Base-by-base conservation (phyloP, 2,329 filamentous ascomycete species). In the Periconia macrospinosa region DNA sequence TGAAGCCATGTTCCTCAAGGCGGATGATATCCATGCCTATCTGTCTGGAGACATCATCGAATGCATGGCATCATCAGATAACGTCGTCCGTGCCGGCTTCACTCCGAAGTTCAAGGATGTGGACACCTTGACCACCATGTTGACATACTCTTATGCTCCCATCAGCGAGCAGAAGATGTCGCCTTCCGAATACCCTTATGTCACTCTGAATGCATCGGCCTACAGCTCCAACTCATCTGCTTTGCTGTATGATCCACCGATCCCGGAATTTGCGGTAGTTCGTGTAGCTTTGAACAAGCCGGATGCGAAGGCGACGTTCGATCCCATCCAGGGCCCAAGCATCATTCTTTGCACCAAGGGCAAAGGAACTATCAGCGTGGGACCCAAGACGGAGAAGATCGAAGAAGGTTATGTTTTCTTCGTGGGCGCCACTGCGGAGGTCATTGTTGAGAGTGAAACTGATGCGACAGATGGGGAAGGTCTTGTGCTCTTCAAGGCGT, bases 61-160 rank as follows among this genome's bases (percentile, higher is more conserved):
- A 77, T 99, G 94, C 80, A 99, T 99, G 94, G 94, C 94, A 0
- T 89, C 91, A 9, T 96, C 91, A n/a, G 94, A 99, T 82, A 99
- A 99, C 62, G 94, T 99, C 35, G 92, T 99, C 48, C 91, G 94
- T 52, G 94, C 94, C 0, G 94, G 94, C 42, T 94, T 99, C 76
- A 99, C 94, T 0, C 94, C 94, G 52, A 99, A 99, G 74, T 99
- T 96, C 83, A 97, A 97, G 78, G 94, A 99, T 65, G 91, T 97
- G 19, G 78, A 86, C 50, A 97, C 92, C 0, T 81, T 99, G 11
- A 91, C 93, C 33, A 83, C 86, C 57, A 96, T 96, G 87, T 79
- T 99, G 61, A 99, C 94, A 0, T 99, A 99, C 79, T 90, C 87
- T 65, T 97, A 95, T 68, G 92, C 94, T 0, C 93, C 94, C 2